A percentile compares a stretch with the other conserved stretches of the same genome.
phyloP scores from a whole-genome alignment of 176 grass and related monocot genomes.

The Alloteropsis semialata region DNA sequence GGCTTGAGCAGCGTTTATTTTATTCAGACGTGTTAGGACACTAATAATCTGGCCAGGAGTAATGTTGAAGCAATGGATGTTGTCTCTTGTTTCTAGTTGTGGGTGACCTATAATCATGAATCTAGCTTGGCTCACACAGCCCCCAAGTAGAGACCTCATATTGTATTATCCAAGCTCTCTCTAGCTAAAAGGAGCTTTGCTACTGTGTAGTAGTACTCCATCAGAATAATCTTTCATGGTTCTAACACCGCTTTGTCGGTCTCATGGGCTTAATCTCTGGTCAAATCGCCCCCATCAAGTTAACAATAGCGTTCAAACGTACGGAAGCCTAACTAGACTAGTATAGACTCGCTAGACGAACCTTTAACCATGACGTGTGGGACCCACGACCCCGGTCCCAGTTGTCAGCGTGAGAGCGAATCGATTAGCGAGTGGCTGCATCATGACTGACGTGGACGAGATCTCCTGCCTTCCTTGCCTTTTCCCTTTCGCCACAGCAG shows the following conservation, averaged over 20 bases:
- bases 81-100: slow-evolving; percentile 24
- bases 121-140: slow-evolving; percentile 8
- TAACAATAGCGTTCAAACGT: neutral
- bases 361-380: neutral
- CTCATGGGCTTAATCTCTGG: slow-evolving; percentile 22
- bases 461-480: neutral
- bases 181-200: neutral
- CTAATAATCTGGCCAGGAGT: slow-evolving; percentile 6
- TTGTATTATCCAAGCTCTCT: neutral
- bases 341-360: too few relatives aligned
- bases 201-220: neutral
- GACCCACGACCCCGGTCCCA: neutral
- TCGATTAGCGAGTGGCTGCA: neutral
- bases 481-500: neutral
- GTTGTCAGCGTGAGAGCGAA: neutral
- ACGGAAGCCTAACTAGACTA: neutral
- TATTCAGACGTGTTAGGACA: neutral
- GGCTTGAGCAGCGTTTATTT: too few relatives aligned
- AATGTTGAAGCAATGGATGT: slow-evolving; percentile 44
- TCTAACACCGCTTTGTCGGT: slow-evolving; percentile 63
- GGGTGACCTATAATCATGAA: slow-evolving; percentile 20
- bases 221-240: slow-evolving; percentile 16
- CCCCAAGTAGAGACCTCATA: neutral
- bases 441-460: neutral
- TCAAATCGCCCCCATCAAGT: slow-evolving; percentile 22